phyloP scores from a whole-genome alignment of 2,329 filamentous ascomycete genomes.

The Calonectria henricotiae region DNA sequence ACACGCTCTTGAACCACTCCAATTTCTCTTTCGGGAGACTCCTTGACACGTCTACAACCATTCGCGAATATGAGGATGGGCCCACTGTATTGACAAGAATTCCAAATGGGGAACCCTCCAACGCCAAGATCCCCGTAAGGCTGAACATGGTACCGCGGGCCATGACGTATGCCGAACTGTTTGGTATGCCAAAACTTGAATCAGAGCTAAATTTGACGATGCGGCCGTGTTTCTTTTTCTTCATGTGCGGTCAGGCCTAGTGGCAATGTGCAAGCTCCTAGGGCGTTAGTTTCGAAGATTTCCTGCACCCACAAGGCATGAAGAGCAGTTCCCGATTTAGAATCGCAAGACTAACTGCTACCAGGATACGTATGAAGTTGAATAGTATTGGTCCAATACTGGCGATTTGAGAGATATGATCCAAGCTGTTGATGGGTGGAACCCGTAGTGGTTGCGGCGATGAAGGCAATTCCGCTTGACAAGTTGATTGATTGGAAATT shows the following conservation, averaged over 20 bases:
- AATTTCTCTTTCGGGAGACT: conserved; percentile 9
- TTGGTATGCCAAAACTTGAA: conserved; percentile 18
- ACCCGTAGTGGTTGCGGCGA: conserved; percentile 7
- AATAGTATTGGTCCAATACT: conserved; percentile 20
- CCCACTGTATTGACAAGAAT: conserved; percentile 32
- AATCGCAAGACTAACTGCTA: not conserved
- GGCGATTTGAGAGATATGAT: conserved; percentile 24
- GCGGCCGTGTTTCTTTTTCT: conserved; percentile 25
- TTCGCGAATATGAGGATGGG: conserved; percentile 22
- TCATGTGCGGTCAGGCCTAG: conserved; percentile 28
- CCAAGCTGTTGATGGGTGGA: conserved; percentile 12
- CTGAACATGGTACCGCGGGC: conserved; percentile 25
- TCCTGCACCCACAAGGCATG: conserved; percentile 24
- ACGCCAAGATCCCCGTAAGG: conserved; percentile 4
- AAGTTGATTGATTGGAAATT: conserved; percentile 27
- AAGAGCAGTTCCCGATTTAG: not conserved
- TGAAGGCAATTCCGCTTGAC: conserved; percentile 20
- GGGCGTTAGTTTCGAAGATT: conserved; percentile 14
- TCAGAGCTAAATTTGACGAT: conserved; percentile 29
- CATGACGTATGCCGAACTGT: conserved; percentile 25
- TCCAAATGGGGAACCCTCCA: conserved; percentile 13
- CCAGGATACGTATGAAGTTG: conserved; percentile 24
- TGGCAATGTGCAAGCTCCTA: conserved; percentile 22
- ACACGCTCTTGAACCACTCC: conserved; percentile 16
- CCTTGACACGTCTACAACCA: conserved; percentile 25